Evolutionary conservation across 108 stramenopile genomes (phyloP).

Genomic region (Pseudonitzschia multistriata): DNA sequence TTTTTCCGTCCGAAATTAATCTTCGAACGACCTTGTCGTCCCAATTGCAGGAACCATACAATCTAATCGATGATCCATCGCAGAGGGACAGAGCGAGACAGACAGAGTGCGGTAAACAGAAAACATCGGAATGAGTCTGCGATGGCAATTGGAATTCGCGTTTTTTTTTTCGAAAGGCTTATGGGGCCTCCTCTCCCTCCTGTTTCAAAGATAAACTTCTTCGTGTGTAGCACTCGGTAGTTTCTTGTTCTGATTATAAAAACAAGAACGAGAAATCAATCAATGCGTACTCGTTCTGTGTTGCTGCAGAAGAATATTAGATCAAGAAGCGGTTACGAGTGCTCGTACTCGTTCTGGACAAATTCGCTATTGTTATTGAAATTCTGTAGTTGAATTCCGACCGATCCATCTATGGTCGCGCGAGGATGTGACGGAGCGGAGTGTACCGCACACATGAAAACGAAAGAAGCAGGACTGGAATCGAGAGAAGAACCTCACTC

Average conservation of each 20-base stretch:
- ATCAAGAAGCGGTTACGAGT: background rate
- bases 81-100: background rate
- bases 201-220: background rate
- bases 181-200: background rate
- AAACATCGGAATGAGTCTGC: background rate
- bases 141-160: background rate
- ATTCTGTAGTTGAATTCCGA: background rate
- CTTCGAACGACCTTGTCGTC: slow-evolving; percentile 74
- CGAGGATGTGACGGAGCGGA: background rate
- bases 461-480: background rate
- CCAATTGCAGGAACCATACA: slow-evolving; percentile 69
- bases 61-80: slow-evolving; percentile 24
- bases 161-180: background rate
- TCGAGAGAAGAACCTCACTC: too few relatives aligned
- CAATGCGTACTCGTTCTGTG: background rate
- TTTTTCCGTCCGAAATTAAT: slow-evolving; percentile 65
- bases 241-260: background rate
- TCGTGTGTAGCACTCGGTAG: background rate
- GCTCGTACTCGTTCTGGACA: background rate
- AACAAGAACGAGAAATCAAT: background rate
- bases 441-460: background rate
- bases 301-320: background rate
- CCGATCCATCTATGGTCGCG: background rate
- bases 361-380: background rate
- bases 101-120: background rate